A percentile compares a stretch with the other conserved stretches of the same genome.
These are phyloP conservation scores for Prinsepia uniflora DNA, from an alignment of 306 rosid species.

Conservation along the genomic window DNA sequence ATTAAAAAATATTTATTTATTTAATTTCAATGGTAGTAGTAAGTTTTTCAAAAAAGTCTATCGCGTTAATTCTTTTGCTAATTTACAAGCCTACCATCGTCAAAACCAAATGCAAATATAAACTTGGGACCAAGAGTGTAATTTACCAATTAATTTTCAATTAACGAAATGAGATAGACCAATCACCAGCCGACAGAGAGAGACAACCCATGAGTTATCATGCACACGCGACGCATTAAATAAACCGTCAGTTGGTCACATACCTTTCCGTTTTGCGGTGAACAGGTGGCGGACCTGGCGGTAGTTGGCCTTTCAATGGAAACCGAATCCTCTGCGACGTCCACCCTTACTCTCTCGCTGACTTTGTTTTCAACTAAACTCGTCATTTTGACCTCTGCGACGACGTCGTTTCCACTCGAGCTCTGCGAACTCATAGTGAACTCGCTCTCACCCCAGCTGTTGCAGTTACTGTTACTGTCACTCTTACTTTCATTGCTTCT, in stretches of 20 bases:
- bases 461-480: conserved; percentile 8
- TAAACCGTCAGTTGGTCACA: not conserved
- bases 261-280: conserved; percentile 34
- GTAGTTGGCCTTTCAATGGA: conserved; percentile 4
- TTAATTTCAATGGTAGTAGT: too few relatives aligned
- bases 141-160: not conserved
- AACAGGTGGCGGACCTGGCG: conserved; percentile 12
- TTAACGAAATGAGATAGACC: not conserved
- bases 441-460: conserved; percentile 65
- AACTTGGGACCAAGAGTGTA: not conserved
- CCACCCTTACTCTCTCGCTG: conserved; percentile 17
- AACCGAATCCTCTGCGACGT: conserved; percentile 35
- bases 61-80: too few relatives aligned
- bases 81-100: too few relatives aligned
- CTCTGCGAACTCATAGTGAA: conserved; percentile 35
- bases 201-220: not conserved
- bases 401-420: conserved; percentile 30
- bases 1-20: too few relatives aligned
- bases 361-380: not conserved
- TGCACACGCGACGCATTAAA: conserved; percentile 15
- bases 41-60: too few relatives aligned
- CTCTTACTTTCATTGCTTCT: conserved; percentile 23
- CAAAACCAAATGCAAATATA: too few relatives aligned
- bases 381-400: not conserved
- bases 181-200: not conserved